These are phyloP conservation scores for Metarhizium album DNA, from an alignment of 2,329 filamentous ascomycete species.

Conservation along the genomic window DNA sequence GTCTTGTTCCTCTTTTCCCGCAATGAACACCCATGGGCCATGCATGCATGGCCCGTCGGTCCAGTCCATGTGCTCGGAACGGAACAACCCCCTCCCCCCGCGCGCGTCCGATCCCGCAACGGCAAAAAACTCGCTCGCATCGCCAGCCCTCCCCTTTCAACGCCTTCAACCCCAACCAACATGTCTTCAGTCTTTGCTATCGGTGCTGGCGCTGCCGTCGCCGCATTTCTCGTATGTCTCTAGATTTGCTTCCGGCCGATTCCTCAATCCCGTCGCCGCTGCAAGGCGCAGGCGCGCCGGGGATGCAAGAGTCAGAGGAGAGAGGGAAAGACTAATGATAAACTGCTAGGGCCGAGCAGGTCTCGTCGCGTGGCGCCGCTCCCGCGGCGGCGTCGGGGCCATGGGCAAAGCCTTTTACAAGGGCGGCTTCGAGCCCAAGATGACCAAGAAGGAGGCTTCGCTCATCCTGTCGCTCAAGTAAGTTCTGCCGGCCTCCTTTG, in stretches of 20 bases:
- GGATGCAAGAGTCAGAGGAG: not conserved
- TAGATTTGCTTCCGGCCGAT: not conserved
- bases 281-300: not conserved
- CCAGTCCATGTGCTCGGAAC: slow-evolving; percentile 8
- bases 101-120: slow-evolving; percentile 11
- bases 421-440: slow-evolving; percentile 92
- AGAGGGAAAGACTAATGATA: not conserved
- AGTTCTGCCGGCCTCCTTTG: slow-evolving; percentile 7
- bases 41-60: too few relatives aligned
- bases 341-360: slow-evolving; percentile 73
- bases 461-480: slow-evolving; percentile 88
- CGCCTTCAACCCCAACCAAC: slow-evolving; percentile 6
- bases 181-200: slow-evolving; percentile 35
- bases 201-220: slow-evolving; percentile 38
- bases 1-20: not conserved
- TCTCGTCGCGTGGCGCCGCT: slow-evolving; percentile 77
- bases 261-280: not conserved
- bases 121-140: slow-evolving; percentile 15
- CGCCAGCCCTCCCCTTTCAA: not conserved
- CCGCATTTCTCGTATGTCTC: slow-evolving; percentile 38
- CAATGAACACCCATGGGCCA: not conserved
- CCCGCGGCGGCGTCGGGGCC: slow-evolving; percentile 63
- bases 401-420: slow-evolving; percentile 94
- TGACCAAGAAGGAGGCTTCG: slow-evolving; percentile 85
- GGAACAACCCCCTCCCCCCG: slow-evolving; percentile 11